Evolutionary conservation across 495 filamentous ascomycete genomes (phyloP).

Genomic region (Daldinia bambusicola): DNA sequence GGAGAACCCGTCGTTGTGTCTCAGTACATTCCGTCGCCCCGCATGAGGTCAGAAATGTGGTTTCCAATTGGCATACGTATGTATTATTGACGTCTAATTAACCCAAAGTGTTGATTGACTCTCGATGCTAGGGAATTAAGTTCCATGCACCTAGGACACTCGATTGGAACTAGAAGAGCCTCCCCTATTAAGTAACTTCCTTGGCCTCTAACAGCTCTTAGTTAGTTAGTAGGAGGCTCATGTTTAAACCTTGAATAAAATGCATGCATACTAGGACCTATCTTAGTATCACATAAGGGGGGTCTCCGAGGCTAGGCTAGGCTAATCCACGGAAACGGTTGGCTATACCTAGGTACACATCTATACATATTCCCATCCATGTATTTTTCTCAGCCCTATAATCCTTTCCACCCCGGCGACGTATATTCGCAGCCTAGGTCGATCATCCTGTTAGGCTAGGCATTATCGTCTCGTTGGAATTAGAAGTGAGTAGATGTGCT

Average conservation of each 20-base stretch:
- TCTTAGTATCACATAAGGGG: neutral
- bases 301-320: neutral
- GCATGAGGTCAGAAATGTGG: neutral
- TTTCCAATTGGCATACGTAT: neutral
- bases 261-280: neutral
- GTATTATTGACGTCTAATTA: neutral
- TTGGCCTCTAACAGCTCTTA: neutral
- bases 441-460: neutral
- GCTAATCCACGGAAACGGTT: neutral
- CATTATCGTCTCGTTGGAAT: too few species aligned
- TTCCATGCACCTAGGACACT: too few species aligned
- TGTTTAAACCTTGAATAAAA: neutral
- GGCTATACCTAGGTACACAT: neutral
- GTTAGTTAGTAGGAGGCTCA: neutral
- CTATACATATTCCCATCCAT: neutral
- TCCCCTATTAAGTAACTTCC: neutral
- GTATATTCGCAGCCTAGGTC: neutral
- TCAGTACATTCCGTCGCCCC: neutral
- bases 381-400: neutral
- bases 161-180: neutral
- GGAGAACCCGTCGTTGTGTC: neutral
- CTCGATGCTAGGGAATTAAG: neutral
- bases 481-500: neutral
- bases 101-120: neutral
- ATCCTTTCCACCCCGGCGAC: neutral